Conservation (phyloP, 352 stramenopile genomes). For the Globisporangium ultimum region DNA sequence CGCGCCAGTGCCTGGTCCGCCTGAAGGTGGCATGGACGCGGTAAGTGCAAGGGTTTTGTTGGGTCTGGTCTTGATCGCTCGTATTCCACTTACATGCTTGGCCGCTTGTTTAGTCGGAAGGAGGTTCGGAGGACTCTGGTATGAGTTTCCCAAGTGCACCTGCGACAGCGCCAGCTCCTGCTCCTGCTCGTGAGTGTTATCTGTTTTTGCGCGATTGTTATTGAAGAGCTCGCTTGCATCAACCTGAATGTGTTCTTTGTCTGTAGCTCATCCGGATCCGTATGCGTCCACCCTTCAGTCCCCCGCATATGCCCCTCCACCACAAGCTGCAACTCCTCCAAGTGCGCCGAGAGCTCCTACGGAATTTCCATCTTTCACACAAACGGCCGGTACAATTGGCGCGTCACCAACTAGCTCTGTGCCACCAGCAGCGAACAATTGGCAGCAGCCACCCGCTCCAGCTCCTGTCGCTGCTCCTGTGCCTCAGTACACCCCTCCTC, state of each 20-base stretch:
- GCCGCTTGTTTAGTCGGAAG: neutral
- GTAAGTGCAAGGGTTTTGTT: slow-evolving; percentile 18
- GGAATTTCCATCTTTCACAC: slow-evolving; percentile 51
- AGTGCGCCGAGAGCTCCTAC: slow-evolving; percentile 14
- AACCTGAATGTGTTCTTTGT: neutral
- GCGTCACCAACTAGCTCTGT: slow-evolving; percentile 10
- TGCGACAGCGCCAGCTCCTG: slow-evolving; percentile 1
- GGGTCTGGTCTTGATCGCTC: neutral
- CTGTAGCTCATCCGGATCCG: slow-evolving; percentile 3
- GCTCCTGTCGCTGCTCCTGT: neutral
- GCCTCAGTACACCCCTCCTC: neutral
- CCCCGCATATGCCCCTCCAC: slow-evolving; percentile 9
- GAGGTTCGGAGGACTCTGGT: slow-evolving; percentile 9
- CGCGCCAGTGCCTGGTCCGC: slow-evolving; percentile 74
- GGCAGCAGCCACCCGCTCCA: slow-evolving; percentile 4
- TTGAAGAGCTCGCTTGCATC: neutral
- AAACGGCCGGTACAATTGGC: slow-evolving; percentile 24
- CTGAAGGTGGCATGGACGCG: slow-evolving; percentile 39
- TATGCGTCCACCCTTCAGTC: slow-evolving; percentile 1
- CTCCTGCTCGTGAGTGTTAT: neutral
- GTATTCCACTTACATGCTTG: neutral
- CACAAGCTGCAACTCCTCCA: slow-evolving; percentile 7
- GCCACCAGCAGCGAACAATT: slow-evolving; percentile 7
- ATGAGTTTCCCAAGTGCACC: slow-evolving; percentile 12
- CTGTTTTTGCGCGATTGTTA: neutral